Evolutionary conservation across 306 rosid species (phyloP), one percentile per base, ranked within the genome.

Genomic region (Acacia crassicarpa): DNA sequence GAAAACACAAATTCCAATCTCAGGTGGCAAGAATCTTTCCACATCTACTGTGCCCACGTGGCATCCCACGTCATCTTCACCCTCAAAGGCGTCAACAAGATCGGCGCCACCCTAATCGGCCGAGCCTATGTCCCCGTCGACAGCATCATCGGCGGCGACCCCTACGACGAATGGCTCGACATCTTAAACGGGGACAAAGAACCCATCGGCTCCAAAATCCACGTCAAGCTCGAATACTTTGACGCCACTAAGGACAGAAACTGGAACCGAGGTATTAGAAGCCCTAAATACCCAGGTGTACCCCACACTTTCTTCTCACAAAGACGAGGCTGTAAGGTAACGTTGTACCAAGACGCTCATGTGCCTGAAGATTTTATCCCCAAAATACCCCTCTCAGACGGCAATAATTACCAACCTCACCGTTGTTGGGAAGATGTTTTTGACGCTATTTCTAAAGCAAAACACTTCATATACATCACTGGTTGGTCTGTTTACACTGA

Each of bases 401-500:
- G 88, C 54, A 87, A 84, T 22, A 35, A 25, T 68, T 88, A 88
- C 63, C 80, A 90, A 76, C 85, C 93, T 77, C 86, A 88, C 32
- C 74, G 93, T 81, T 91, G 95, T 63, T 91, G 95, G 95, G 95
- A 91, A 68, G 93, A 91, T 78, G 17, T 89, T 56, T 91, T 91
- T 44, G 95, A 91, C 69, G 93, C 93, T 19, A 86, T 89, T 68
- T 82, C 68, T 17, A 89, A 91, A 9, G 95, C 95, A 25, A 84
- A 81, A 46, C 89, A 91, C 79, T 14, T 91, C 4, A 89, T 91
- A 19, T 91, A 89, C 84, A 89, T 91, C 27, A 83, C 95, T 2
- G 95, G 95, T 2, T 91, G 95, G 91, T 91, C 93, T 75, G 95
- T 91, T 61, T 91, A 89, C 73, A 85, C 95, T 14, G 90, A 86